Percentiles rank a stretch among this genome's conserved stretches.
phyloP scores from a whole-genome alignment of 768 basidiomycete species.

The Leccinum longicurvipes region DNA sequence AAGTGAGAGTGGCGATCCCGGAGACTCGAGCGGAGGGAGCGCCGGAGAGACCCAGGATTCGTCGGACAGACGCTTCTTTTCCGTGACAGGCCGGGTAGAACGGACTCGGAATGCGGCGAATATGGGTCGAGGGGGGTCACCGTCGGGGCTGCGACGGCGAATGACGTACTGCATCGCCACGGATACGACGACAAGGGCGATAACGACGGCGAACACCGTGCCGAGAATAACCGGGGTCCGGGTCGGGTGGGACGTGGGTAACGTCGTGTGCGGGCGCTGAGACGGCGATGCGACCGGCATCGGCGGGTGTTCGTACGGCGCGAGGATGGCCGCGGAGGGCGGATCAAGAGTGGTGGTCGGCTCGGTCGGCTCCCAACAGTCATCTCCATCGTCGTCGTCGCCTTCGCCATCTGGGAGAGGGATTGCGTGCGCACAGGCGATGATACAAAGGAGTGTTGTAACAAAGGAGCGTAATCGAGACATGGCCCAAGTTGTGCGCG shows the following conservation, averaged over 20 bases:
- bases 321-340: slow-evolving; percentile 8
- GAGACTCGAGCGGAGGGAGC: slow-evolving; percentile 5
- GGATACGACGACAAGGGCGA: slow-evolving; percentile 9
- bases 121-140: slow-evolving; percentile 5
- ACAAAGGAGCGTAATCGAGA: slow-evolving; percentile 17
- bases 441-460: slow-evolving; percentile 13
- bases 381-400: slow-evolving; percentile 11
- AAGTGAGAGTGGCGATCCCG: slow-evolving; percentile 5
- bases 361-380: neutral
- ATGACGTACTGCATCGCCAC: slow-evolving; percentile 7
- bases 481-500: slow-evolving; percentile 5
- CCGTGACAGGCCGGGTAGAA: neutral
- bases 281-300: slow-evolving; percentile 10
- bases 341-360: neutral
- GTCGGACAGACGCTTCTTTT: slow-evolving; percentile 24
- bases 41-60: slow-evolving; percentile 25
- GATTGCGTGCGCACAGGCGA: neutral
- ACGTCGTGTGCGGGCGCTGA: slow-evolving; percentile 8
- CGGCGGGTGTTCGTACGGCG: slow-evolving; percentile 9
- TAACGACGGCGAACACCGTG: slow-evolving; percentile 10
- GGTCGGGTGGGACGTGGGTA: slow-evolving; percentile 3
- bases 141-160: slow-evolving; percentile 9
- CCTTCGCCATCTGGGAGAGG: slow-evolving; percentile 7
- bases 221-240: slow-evolving; percentile 17
- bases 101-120: slow-evolving; percentile 4